phyloP scores from a whole-genome alignment of 1,139 yeast genomes.

The Candida pseudoviswanathii region DNA sequence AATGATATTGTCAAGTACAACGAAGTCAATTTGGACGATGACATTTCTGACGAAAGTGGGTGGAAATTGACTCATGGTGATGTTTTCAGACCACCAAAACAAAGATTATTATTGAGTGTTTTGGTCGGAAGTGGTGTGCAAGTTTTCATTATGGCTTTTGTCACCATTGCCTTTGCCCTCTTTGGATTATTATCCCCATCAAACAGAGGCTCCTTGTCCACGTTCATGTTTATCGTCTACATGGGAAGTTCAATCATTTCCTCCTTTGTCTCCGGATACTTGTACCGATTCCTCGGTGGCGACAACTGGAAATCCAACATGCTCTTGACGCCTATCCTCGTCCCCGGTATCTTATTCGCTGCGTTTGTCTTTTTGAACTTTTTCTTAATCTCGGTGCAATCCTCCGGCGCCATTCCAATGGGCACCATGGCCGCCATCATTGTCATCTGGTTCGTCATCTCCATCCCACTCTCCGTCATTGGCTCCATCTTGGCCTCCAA shows the following conservation, averaged over 20 bases:
- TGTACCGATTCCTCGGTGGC: constrained; percentile 90
- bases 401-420: constrained; percentile 94
- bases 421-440: constrained; percentile 87
- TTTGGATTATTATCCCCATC: constrained; percentile 92
- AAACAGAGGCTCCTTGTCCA: constrained; percentile 89
- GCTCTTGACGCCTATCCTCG: constrained; percentile 77
- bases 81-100: constrained; percentile 83
- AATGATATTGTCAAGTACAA: constrained; percentile 88
- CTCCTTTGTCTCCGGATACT: constrained; percentile 81
- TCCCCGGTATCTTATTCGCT: constrained; percentile 75
- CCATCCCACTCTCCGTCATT: constrained; percentile 78
- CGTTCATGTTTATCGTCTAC: constrained; percentile 83
- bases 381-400: constrained; percentile 72
- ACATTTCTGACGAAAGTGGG: constrained; percentile 90
- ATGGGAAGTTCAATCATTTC: constrained; percentile 80
- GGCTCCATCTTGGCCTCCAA: constrained; percentile 82
- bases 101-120: constrained; percentile 72
- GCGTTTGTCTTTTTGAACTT: constrained; percentile 74
- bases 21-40: constrained; percentile 85
- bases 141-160: constrained; percentile 71
- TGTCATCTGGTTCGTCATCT: constrained; percentile 80
- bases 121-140: constrained; percentile 90
- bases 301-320: constrained; percentile 87
- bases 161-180: constrained; percentile 79
- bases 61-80: constrained; percentile 98